Evolutionary conservation across 2,329 filamentous ascomycete species (phyloP).

Genomic region (Didymella glomerata): DNA sequence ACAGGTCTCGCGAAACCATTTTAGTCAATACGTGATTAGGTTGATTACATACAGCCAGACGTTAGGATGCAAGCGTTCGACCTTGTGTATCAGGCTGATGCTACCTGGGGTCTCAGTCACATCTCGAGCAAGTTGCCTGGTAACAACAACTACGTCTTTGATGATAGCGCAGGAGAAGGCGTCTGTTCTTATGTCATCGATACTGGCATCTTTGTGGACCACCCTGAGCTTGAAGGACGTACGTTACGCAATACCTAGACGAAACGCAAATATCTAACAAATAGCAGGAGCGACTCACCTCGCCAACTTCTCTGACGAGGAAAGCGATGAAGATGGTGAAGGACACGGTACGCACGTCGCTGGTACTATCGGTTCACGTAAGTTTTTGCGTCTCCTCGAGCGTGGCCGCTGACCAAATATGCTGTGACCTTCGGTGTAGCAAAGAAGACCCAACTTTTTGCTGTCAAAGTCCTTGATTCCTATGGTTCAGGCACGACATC

Average conservation of each 20-base stretch:
- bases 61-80: conserved; percentile 40
- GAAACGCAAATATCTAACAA: background rate
- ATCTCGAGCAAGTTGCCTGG: conserved; percentile 48
- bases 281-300: conserved; percentile 37
- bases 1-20: background rate
- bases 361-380: conserved; percentile 43
- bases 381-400: background rate
- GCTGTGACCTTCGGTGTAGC: conserved; percentile 44
- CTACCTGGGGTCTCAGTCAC: conserved; percentile 53
- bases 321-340: conserved; percentile 33
- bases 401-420: background rate
- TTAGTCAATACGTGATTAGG: conserved; percentile 22
- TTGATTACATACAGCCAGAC: conserved; percentile 51
- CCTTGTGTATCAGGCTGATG: conserved; percentile 44
- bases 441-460: conserved; percentile 47
- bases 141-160: conserved; percentile 48
- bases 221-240: conserved; percentile 54
- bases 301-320: conserved; percentile 38
- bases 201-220: conserved; percentile 66
- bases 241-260: conserved; percentile 19
- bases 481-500: conserved; percentile 35
- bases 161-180: conserved; percentile 47
- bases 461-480: conserved; percentile 49
- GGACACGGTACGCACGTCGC: conserved; percentile 52
- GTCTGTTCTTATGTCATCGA: conserved; percentile 69